Evolutionary conservation across 106 monocot species (phyloP).

Genomic region (Acanthochlamys bracteata): DNA sequence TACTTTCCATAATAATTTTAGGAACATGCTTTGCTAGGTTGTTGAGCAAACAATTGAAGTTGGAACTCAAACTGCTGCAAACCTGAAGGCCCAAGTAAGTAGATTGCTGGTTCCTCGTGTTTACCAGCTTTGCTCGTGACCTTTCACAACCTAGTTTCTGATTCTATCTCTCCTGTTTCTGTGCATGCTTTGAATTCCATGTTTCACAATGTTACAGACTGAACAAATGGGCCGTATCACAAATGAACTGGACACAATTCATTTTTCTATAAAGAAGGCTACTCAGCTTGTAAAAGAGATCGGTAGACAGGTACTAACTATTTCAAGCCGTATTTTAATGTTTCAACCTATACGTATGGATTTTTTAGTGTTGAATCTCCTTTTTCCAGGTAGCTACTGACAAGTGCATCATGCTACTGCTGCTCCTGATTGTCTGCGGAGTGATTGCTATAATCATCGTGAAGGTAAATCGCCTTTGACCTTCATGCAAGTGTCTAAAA

Average conservation of each 20-base stretch:
- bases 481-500: not conserved
- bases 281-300: slow-evolving; percentile 82
- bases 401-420: slow-evolving; percentile 89
- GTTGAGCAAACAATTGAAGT: slow-evolving; percentile 95
- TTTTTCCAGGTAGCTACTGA: slow-evolving; percentile 79
- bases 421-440: slow-evolving; percentile 76
- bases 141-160: not conserved
- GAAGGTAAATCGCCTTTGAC: slow-evolving; percentile 41
- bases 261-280: slow-evolving; percentile 88
- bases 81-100: slow-evolving; percentile 77
- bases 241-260: slow-evolving; percentile 84
- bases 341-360: not conserved
- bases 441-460: slow-evolving; percentile 85
- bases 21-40: slow-evolving; percentile 55
- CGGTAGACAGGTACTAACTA: slow-evolving; percentile 59
- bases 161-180: not conserved
- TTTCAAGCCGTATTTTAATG: not conserved
- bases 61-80: slow-evolving; percentile 80
- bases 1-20: not conserved
- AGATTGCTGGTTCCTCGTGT: not conserved
- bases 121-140: no score
- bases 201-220: slow-evolving; percentile 38
- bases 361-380: no score
- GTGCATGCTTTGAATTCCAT: not conserved
- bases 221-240: slow-evolving; percentile 93